These are phyloP conservation scores for Raffaelea ambrosiae DNA, from an alignment of 2,329 filamentous ascomycete genomes.

Conservation along the genomic window DNA sequence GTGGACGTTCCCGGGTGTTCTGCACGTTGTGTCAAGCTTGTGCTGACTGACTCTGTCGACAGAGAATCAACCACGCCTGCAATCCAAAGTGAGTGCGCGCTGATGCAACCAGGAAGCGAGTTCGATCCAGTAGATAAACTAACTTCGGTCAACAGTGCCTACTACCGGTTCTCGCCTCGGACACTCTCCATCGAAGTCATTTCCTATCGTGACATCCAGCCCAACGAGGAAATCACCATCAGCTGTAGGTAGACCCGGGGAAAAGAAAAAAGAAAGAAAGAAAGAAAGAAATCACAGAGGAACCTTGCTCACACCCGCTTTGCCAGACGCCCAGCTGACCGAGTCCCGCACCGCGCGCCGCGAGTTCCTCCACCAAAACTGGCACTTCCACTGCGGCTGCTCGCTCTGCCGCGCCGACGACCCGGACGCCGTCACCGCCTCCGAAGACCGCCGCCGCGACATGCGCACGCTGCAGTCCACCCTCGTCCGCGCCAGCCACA, in stretches of 20 bases:
- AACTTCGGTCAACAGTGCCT: slow-evolving; percentile 17
- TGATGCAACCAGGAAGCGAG: background rate
- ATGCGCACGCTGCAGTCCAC: slow-evolving; percentile 10
- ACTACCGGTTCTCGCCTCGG: slow-evolving; percentile 21
- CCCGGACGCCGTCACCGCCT: slow-evolving; percentile 9
- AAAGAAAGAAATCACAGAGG: background rate
- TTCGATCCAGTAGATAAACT: too few relatives aligned
- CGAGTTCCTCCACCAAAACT: slow-evolving; percentile 11
- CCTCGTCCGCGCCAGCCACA: slow-evolving; percentile 16
- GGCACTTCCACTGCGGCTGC: slow-evolving; percentile 19
- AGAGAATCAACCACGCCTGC: slow-evolving; percentile 29
- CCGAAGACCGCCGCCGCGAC: slow-evolving; percentile 14
- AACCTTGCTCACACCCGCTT: background rate
- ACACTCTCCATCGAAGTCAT: slow-evolving; percentile 23
- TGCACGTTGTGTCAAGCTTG: background rate
- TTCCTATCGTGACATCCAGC: slow-evolving; percentile 23
- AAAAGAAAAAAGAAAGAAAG: too few relatives aligned
- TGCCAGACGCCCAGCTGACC: slow-evolving; percentile 9
- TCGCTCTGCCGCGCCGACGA: slow-evolving; percentile 14
- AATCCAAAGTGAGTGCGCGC: slow-evolving; percentile 23
- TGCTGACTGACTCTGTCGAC: background rate
- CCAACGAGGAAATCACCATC: slow-evolving; percentile 26
- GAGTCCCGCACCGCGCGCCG: slow-evolving; percentile 9
- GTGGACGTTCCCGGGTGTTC: slow-evolving; percentile 1
- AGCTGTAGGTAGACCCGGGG: slow-evolving; percentile 22